These are phyloP conservation scores for Aureobasidium sp. DNA, from an alignment of 2,329 filamentous ascomycete species.

Conservation along the genomic window DNA sequence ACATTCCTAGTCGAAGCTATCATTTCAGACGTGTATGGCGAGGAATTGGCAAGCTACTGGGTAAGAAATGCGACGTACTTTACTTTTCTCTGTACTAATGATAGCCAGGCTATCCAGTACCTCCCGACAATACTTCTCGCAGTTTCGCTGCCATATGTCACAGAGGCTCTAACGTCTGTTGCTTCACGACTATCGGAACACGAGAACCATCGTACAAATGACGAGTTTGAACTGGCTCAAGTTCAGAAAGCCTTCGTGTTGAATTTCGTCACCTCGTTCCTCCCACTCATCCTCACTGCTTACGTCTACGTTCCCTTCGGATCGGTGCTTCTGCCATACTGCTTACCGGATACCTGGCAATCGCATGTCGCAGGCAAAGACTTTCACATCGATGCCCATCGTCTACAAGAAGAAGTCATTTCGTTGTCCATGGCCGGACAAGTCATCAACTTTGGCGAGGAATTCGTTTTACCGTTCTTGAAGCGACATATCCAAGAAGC, in stretches of 20 bases:
- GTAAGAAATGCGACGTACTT: background rate
- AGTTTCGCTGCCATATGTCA: background rate
- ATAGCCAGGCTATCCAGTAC: background rate
- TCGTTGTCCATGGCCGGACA: constrained; percentile 2
- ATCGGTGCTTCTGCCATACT: background rate
- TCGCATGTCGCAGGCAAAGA: background rate
- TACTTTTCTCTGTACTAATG: background rate
- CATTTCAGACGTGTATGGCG: background rate
- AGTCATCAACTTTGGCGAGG: background rate
- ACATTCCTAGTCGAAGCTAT: background rate
- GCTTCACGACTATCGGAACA: background rate
- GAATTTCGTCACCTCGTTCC: background rate
- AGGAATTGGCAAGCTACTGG: background rate
- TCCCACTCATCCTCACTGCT: background rate
- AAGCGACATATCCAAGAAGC: background rate
- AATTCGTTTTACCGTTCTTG: background rate
- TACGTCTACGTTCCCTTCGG: background rate
- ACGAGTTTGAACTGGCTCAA: constrained; percentile 1
- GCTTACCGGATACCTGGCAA: background rate
- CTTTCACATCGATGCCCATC: background rate
- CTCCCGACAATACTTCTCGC: background rate
- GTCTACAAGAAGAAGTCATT: constrained; percentile 8
- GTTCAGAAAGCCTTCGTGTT: background rate
- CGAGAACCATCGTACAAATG: constrained; percentile 6
- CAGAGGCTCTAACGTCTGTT: background rate